Conservation (phyloP, 805 yeast genomes). For the Schwanniomyces yamadae region DNA sequence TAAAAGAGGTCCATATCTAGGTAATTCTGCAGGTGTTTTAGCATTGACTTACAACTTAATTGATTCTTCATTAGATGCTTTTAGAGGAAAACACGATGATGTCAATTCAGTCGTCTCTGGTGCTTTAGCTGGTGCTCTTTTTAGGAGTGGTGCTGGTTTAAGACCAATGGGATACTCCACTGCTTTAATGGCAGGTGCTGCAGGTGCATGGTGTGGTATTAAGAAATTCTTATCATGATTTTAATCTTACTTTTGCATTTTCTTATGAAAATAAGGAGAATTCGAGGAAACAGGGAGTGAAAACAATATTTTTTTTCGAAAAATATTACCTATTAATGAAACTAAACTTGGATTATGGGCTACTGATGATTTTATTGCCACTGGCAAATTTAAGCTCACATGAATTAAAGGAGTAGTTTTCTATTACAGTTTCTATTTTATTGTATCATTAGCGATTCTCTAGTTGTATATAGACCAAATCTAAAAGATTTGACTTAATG, state of each 20-base stretch:
- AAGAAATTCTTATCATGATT: conserved; percentile 42
- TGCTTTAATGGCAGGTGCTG: conserved; percentile 81
- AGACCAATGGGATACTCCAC: conserved; percentile 88
- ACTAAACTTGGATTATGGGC: too few relatives aligned
- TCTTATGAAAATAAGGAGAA: conserved; percentile 4
- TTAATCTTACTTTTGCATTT: conserved; percentile 7
- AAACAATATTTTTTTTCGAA: too few relatives aligned
- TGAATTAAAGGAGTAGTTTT: too few relatives aligned
- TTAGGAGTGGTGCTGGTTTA: conserved; percentile 79
- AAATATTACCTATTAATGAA: too few relatives aligned
- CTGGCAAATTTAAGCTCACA: too few relatives aligned
- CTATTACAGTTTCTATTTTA: conserved; percentile 1
- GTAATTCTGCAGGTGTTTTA: conserved; percentile 92
- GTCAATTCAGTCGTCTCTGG: conserved; percentile 84
- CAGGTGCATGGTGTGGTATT: conserved; percentile 89
- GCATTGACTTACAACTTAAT: conserved; percentile 86
- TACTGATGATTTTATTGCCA: too few relatives aligned
- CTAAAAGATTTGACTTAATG: conserved; percentile 2
- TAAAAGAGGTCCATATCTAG: conserved; percentile 92
- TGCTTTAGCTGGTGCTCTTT: conserved; percentile 87
- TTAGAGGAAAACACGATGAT: conserved; percentile 89
- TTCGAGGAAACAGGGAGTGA: too few relatives aligned
- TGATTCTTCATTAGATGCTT: conserved; percentile 72
- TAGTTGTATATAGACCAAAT: conserved; percentile 3
- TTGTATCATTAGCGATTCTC: conserved; percentile 3